A percentile compares a stretch with the other conserved stretches of the same genome.
These are phyloP conservation scores for Colletotrichum orbiculare DNA, from an alignment of 2,329 filamentous ascomycete genomes.

Conservation along the genomic window DNA sequence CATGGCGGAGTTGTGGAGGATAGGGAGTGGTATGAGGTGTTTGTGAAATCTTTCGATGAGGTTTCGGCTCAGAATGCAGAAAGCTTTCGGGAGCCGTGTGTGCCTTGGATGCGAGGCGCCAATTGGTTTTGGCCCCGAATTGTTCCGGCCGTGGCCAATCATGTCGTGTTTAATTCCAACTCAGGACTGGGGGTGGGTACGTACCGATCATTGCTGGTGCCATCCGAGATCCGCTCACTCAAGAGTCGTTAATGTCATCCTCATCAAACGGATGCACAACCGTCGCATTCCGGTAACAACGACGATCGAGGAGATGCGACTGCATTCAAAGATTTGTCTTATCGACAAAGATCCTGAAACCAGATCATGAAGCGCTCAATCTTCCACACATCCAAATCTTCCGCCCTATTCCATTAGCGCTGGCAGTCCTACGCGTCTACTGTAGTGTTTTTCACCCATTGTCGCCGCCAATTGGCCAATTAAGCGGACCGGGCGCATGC, in stretches of 20 bases:
- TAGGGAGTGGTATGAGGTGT: slow-evolving; percentile 64
- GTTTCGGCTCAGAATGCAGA: slow-evolving; percentile 50
- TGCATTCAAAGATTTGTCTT: neutral
- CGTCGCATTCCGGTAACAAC: neutral
- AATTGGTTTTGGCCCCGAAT: slow-evolving; percentile 51
- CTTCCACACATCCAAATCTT: neutral
- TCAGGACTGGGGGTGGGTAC: slow-evolving; percentile 10
- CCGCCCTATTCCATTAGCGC: neutral
- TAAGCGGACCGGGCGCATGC: slow-evolving; percentile 34
- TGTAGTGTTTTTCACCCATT: slow-evolving; percentile 2
- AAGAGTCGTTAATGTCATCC: neutral
- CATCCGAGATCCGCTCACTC: slow-evolving; percentile 20
- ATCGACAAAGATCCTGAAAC: too few relatives aligned
- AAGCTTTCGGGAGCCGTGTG: slow-evolving; percentile 56
- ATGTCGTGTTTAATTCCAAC: slow-evolving; percentile 36
- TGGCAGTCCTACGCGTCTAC: slow-evolving; percentile 1
- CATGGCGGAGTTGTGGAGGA: slow-evolving; percentile 73
- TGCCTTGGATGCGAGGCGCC: slow-evolving; percentile 55
- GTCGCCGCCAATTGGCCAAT: slow-evolving; percentile 35
- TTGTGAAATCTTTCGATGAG: slow-evolving; percentile 61
- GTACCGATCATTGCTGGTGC: slow-evolving; percentile 8
- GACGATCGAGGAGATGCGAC: neutral
- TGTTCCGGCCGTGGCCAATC: slow-evolving; percentile 54
- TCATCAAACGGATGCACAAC: neutral
- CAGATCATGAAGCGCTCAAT: too few relatives aligned